Base-by-base conservation (phyloP, 2,329 filamentous ascomycete genomes). In the Huntiella savannae region DNA sequence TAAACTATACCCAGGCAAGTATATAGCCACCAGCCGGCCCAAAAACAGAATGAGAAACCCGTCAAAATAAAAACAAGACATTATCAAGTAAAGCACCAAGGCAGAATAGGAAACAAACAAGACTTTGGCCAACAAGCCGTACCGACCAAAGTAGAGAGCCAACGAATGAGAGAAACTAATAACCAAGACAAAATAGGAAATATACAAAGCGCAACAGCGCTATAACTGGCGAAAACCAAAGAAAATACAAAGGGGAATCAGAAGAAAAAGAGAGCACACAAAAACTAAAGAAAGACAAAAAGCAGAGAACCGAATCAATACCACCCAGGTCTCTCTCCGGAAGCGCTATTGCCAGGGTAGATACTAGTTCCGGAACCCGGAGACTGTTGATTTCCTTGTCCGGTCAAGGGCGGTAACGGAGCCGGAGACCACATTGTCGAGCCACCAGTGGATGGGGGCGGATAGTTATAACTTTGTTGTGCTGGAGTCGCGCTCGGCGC, bases 301-400 rank as follows among this genome's bases (percentile, higher is more conserved):
- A 13, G 22, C 40, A 40, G 36, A 39, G n/a, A 42, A 11, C 46
- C 43, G 47, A 19, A 47, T 19, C 17, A 15, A 41, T 73, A 66
- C 69, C 69, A 75, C 3, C 63, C 58, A 51, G 74, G 71, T 2
- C 67, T 17, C 66, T 16, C 67, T 67, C 4, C 42, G 11, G 70
- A 69, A 5, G 73, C 85, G 71, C 63, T 79, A 80, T 56, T 77
- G 72, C 45, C 76, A 66, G 71, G 63, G 53, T 77, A 77, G 55
- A 79, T 71, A 44, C 66, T 67, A 54, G 75, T 72, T 5, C 67
- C 64, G 19, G 69, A 64, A 13, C 47, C n/a, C 3, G 45, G 37
- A n/a, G 33, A 43, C 64, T 62, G 54, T 75, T 76, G 33, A 67
- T 65, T 54, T 78, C 77, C 33, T 66, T 65, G 59, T 13, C 73